Base-by-base conservation (phyloP, 768 basidiomycete genomes). In the Lepiota brunneoincarnata region DNA sequence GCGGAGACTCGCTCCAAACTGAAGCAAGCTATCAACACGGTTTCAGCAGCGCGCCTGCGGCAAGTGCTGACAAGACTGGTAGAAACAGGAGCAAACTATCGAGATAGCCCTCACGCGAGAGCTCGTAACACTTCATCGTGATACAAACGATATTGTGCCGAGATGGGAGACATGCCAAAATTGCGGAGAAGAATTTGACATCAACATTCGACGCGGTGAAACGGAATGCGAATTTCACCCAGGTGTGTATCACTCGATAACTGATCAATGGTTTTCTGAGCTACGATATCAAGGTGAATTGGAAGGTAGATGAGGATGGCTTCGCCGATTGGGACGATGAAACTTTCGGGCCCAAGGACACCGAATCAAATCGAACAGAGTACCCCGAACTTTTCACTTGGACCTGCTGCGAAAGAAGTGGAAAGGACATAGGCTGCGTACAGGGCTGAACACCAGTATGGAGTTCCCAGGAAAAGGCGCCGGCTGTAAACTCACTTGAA, bases 141-240 rank as follows among this genome's bases (percentile, higher is more conserved):
- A 68, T 35, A 70, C 65, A 37, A 65, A 63, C 24, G 68, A 67
- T 35, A 59, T 76, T 14, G 64, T 75, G 11, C 68, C 75, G 12
- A 73, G 76, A 24, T 81, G 77, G 76, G 74, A 76, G 46, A 66
- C 60, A 4, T 82, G 82, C 59, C 65, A 54, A 5, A 75, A 77
- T 55, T 83, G 82, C 57, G 65, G 70, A 17, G 72, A 73, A 49
- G 76, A 80, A 46, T 81, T 71, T 56, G 80, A 82, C 56, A 64
- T 69, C 39, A 69, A 70, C 11, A 63, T 60, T 4, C 57, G 63
- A 39, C 65, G 74, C 41, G 71, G 64, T 17, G 67, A 72, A 3
- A 69, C 66, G 2, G 77, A 78, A 54, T 84, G 81, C 55, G 42
- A 56, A 15, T 81, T 78, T 58, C 82, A 83, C 68, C 73, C 77